phyloP scores from a whole-genome alignment of 768 basidiomycete species.

The Sarcodon aspratus region DNA sequence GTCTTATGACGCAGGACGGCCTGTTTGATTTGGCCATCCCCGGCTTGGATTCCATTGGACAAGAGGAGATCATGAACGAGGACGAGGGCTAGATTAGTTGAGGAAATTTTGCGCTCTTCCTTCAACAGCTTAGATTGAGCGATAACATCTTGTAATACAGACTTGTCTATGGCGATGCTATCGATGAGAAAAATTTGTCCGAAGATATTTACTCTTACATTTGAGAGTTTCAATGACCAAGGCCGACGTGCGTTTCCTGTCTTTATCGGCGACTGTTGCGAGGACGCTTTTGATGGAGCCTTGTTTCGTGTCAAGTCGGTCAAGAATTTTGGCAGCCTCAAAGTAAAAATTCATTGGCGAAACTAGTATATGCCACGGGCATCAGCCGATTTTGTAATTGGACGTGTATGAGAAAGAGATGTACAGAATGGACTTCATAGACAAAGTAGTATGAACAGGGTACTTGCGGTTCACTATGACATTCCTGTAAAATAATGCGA shows the following conservation, averaged over 20 bases:
- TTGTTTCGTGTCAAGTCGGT: slow-evolving; percentile 77
- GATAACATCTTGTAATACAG: slow-evolving; percentile 63
- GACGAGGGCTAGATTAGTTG: slow-evolving; percentile 66
- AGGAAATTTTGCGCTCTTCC: slow-evolving; percentile 70
- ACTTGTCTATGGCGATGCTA: slow-evolving; percentile 46
- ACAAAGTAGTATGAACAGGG: not conserved
- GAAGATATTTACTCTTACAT: slow-evolving; percentile 43
- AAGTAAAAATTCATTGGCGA: slow-evolving; percentile 88
- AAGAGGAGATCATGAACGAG: slow-evolving; percentile 88
- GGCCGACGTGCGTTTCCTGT: slow-evolving; percentile 68
- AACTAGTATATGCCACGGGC: slow-evolving; percentile 10
- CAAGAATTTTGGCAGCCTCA: slow-evolving; percentile 73
- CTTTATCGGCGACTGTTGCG: slow-evolving; percentile 59
- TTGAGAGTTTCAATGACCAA: slow-evolving; percentile 93
- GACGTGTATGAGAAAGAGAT: slow-evolving; percentile 2
- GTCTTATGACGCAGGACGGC: slow-evolving; percentile 85
- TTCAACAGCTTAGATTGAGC: slow-evolving; percentile 53
- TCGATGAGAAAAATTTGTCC: not conserved
- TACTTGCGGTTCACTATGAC: slow-evolving; percentile 3
- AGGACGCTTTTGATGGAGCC: slow-evolving; percentile 89
- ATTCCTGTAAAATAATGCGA: slow-evolving; percentile 6
- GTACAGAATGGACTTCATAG: not conserved
- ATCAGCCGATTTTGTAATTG: slow-evolving; percentile 12
- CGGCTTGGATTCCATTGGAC: slow-evolving; percentile 76
- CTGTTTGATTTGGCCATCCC: slow-evolving; percentile 84